Evolutionary conservation across 345 rosid genomes (phyloP), one percentile per base, ranked within the genome.

Genomic region (Aethionema arabicum): DNA sequence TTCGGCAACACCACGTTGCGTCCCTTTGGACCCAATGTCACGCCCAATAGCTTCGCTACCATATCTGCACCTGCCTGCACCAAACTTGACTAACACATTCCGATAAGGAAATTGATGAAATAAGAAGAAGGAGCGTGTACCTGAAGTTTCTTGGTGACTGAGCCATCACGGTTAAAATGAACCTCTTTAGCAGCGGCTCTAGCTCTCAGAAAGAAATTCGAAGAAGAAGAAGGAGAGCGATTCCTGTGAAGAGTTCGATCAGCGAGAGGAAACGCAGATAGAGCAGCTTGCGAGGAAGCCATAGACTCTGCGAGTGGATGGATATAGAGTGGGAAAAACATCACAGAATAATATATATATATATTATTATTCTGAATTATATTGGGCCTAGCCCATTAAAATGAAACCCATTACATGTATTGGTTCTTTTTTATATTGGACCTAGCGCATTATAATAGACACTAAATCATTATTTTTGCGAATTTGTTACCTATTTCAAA

Each of bases 1-100:
- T 91, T 88, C 76, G 78, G 82, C 79, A 91, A 72, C 72, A 91
- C 89, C 37, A 91, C 96, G 69, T 91, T 91, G 71, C 98, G 81
- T 59, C 98, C 98, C 69, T 85, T 88, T 31, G 98, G 98, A 59
- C 98, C 98, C 68, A 91, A 74, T 40, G 98, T 91, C 48, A 88
- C 87, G n/a, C 98, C 96, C 27, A 91, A 68, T 7, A 91, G 80
- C 80, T 79, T 84, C 4, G 96, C 95, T 73, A 91, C 96, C 81
- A 80, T 57, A 72, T 83, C 72, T 66, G 82, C 90, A 12, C 98
- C 98, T 11, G 82, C 85, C 96, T 90, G 77, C 79, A 75, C 37
- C 65, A 65, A 37, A 55, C 52, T 67, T 57, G 65, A 62, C 64
- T 56, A 50, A 69, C 68, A 55, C 62, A 54, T 47, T 50, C 11